Conservation (phyloP, 805 yeast genomes). For the Pichia cephalocereana region DNA sequence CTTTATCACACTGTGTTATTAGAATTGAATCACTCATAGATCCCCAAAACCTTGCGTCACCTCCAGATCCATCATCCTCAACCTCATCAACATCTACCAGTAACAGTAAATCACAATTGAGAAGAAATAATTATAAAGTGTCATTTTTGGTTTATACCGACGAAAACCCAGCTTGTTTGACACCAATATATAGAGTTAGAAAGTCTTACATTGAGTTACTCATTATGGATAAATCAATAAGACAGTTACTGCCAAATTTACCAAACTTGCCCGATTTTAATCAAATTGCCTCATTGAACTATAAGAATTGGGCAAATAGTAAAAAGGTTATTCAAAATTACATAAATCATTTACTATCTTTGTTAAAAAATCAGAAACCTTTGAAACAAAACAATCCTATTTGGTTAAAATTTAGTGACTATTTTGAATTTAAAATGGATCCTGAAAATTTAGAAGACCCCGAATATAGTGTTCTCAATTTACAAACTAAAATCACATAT, state of each 20-base stretch:
- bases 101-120: constrained; percentile 6
- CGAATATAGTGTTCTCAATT: constrained; percentile 7
- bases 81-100: background rate
- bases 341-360: constrained; percentile 16
- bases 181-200: constrained; percentile 51
- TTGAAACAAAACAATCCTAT: constrained; percentile 12
- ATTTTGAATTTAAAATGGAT: constrained; percentile 19
- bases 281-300: constrained; percentile 19
- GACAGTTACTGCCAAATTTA: constrained; percentile 30
- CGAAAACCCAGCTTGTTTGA: constrained; percentile 46
- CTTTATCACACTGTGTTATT: constrained; percentile 23
- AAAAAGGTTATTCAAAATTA: constrained; percentile 24
- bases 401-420: constrained; percentile 19
- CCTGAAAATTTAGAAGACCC: background rate
- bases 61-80: constrained; percentile 13
- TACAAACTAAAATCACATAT: constrained; percentile 13
- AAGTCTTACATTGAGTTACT: constrained; percentile 55
- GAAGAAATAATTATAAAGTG: constrained; percentile 49
- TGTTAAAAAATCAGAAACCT: constrained; percentile 8
- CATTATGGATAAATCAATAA: constrained; percentile 50
- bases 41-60: constrained; percentile 15
- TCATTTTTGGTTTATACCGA: constrained; percentile 58
- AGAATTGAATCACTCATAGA: constrained; percentile 25
- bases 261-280: constrained; percentile 24
- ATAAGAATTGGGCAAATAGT: constrained; percentile 26